Evolutionary conservation across 805 yeast species (phyloP).

Genomic region (Teunomyces kruisii): DNA sequence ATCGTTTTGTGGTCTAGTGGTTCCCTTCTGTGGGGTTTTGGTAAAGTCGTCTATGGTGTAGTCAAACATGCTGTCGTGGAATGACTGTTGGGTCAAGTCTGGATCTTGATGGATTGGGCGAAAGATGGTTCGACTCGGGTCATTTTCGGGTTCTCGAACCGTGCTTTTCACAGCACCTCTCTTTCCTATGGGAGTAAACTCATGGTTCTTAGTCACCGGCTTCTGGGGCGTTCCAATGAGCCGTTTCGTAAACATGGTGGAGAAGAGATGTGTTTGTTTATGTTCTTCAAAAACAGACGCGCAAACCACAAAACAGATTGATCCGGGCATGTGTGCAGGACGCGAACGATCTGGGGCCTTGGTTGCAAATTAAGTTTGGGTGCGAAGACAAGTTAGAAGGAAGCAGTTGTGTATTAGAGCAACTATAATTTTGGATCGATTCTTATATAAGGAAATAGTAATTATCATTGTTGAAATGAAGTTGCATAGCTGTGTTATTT

Average conservation of each 20-base stretch:
- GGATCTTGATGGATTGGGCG: constrained; percentile 9
- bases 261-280: constrained; percentile 1
- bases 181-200: constrained; percentile 27
- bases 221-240: constrained; percentile 19
- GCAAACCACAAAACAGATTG: constrained; percentile 3
- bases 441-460: too few relatives aligned
- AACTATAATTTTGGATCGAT: too few relatives aligned
- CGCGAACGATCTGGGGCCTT: background rate
- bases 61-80: constrained; percentile 8
- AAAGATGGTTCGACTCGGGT: constrained; percentile 11
- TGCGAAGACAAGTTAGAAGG: too few relatives aligned
- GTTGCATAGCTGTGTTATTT: too few relatives aligned
- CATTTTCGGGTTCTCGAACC: background rate
- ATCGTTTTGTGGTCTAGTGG: constrained; percentile 1
- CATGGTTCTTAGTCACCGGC: constrained; percentile 10
- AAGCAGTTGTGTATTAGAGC: too few relatives aligned
- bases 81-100: constrained; percentile 7
- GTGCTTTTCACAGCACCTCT: constrained; percentile 4
- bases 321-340: background rate
- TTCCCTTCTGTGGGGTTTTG: background rate
- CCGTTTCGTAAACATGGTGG: constrained; percentile 9
- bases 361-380: background rate
- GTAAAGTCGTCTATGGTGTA: constrained; percentile 2
- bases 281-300: background rate
- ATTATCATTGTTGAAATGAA: too few relatives aligned